A percentile compares a stretch with the other conserved stretches of the same genome.
phyloP scores from a whole-genome alignment of 768 basidiomycete genomes.

The Xanthoconium stramineum region DNA sequence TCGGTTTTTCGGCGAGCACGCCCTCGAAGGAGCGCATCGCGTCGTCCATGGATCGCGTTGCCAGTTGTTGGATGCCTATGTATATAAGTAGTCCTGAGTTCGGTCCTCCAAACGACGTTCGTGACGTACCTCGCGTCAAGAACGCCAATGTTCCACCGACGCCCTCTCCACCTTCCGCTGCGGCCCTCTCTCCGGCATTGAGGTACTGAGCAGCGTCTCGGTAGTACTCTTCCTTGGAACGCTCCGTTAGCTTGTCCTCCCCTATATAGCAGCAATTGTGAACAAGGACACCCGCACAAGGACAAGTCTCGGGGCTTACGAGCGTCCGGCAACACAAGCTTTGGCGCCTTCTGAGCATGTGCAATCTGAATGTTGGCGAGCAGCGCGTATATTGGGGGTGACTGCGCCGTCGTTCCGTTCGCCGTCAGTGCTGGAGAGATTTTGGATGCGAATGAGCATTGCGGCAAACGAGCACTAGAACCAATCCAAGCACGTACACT shows the following conservation, averaged over 20 bases:
- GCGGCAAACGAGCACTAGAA: background rate
- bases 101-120: background rate
- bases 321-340: conserved; percentile 66
- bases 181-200: conserved; percentile 56
- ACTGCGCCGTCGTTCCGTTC: conserved; percentile 45
- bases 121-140: conserved; percentile 60
- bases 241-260: conserved; percentile 58
- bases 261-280: conserved; percentile 38
- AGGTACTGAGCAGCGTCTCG: conserved; percentile 66
- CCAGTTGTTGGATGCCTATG: conserved; percentile 78
- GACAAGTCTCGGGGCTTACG: conserved; percentile 43
- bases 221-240: conserved; percentile 65
- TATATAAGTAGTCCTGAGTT: background rate
- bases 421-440: conserved; percentile 45
- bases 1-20: conserved; percentile 73
- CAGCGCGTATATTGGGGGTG: conserved; percentile 75
- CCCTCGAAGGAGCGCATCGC: conserved; percentile 80
- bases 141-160: conserved; percentile 55
- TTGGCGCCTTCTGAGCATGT: conserved; percentile 80
- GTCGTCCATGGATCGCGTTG: conserved; percentile 76
- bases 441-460: background rate
- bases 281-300: background rate
- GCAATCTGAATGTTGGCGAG: conserved; percentile 85
- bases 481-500: conserved; percentile 46
- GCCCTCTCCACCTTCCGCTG: conserved; percentile 57